Evolutionary conservation across 768 basidiomycete genomes (phyloP).

Genomic region (Termitomyces sp.): DNA sequence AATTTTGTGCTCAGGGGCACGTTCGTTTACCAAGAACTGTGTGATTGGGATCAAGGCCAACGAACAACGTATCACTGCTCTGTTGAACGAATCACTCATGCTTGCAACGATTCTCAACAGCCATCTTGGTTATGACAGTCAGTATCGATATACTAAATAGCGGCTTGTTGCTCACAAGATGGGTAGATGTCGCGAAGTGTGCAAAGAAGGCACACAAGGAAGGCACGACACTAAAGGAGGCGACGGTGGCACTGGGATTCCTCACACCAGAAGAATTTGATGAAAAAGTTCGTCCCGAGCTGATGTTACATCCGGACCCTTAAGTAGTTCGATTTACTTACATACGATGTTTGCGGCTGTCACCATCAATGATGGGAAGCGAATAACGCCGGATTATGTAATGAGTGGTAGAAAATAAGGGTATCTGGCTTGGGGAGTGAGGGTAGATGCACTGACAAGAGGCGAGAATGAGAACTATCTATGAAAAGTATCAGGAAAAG

Average conservation of each 20-base stretch:
- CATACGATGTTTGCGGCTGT: background rate
- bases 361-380: constrained; percentile 8
- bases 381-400: constrained; percentile 11
- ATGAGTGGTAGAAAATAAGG: constrained; percentile 7
- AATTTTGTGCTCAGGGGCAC: constrained; percentile 45
- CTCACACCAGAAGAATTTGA: constrained; percentile 91
- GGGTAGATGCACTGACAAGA: background rate
- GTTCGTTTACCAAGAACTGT: constrained; percentile 96
- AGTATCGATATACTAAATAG: constrained; percentile 26
- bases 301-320: constrained; percentile 71
- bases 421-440: background rate
- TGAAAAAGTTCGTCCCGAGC: constrained; percentile 84
- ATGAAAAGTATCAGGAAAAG: constrained; percentile 20
- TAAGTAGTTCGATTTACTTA: constrained; percentile 23
- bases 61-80: constrained; percentile 82
- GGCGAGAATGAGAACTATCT: constrained; percentile 8
- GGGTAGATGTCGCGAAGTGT: constrained; percentile 89
- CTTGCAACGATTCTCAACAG: constrained; percentile 96
- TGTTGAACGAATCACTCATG: constrained; percentile 96
- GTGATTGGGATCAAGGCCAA: constrained; percentile 96
- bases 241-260: constrained; percentile 83
- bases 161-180: constrained; percentile 12
- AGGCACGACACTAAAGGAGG: constrained; percentile 93
- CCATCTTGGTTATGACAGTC: constrained; percentile 95
- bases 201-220: constrained; percentile 99